Evolutionary conservation across 2,329 filamentous ascomycete genomes (phyloP).

Genomic region (Colletotrichum karsti): DNA sequence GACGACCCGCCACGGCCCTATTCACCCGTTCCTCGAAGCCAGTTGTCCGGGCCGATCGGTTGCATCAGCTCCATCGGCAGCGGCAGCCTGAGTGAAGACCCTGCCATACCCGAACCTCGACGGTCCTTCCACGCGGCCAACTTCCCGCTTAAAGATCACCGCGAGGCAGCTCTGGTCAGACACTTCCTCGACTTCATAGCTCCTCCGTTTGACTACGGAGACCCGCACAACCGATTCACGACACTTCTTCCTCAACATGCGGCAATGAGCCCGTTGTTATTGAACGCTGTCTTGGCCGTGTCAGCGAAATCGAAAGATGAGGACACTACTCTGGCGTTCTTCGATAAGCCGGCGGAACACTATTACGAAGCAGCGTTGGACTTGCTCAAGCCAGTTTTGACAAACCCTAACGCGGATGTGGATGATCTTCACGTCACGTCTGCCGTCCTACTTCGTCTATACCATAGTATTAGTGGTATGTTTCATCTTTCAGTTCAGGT

Average conservation of each 20-base stretch:
- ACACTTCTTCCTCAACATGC: background rate
- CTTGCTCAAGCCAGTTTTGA: background rate
- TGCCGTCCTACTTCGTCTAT: constrained; percentile 2
- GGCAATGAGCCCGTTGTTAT: background rate
- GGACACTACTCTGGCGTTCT: background rate
- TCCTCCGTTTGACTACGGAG: background rate
- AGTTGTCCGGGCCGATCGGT: background rate
- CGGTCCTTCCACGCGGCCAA: background rate
- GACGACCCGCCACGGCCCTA: background rate
- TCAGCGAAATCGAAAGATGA: background rate
- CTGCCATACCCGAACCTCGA: constrained; percentile 4
- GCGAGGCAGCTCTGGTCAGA: constrained; percentile 3
- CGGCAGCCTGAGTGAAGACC: background rate
- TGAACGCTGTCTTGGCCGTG: constrained; percentile 3
- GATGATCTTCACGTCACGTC: background rate
- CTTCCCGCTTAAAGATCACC: background rate
- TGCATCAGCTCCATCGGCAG: constrained; percentile 9
- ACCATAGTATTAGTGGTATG: background rate
- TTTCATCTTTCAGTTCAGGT: background rate
- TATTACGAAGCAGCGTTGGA: background rate
- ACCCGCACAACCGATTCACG: background rate
- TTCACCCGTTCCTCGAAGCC: background rate
- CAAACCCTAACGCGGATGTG: background rate
- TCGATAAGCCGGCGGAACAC: constrained; percentile 7
- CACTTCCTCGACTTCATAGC: background rate